Evolutionary conservation across 352 stramenopile genomes (phyloP).

Genomic region (Phytopythium aichiense): DNA sequence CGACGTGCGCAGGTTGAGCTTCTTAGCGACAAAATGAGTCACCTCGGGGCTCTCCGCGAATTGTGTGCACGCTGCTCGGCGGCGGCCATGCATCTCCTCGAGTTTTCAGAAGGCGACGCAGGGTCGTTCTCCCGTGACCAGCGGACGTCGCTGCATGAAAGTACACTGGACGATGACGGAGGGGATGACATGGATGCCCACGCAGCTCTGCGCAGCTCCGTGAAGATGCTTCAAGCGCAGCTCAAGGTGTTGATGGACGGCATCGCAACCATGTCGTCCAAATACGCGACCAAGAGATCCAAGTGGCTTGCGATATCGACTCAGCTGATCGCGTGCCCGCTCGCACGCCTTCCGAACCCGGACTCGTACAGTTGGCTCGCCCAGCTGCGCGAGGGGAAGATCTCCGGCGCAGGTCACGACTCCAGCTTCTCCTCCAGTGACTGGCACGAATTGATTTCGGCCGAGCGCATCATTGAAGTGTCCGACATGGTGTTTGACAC

Average conservation of each 20-base stretch:
- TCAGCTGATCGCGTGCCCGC: conserved; percentile 56
- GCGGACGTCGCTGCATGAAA: not conserved
- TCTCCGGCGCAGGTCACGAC: conserved; percentile 66
- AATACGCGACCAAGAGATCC: conserved; percentile 14
- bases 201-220: not conserved
- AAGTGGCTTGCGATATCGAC: conserved; percentile 71
- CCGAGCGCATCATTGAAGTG: conserved; percentile 27
- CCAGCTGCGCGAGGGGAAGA: conserved; percentile 74
- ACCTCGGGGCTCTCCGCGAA: conserved; percentile 55
- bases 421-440: conserved; percentile 19
- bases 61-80: conserved; percentile 28
- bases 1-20: conserved; percentile 23
- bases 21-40: conserved; percentile 56
- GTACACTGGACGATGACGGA: conserved; percentile 13
- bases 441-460: conserved; percentile 20
- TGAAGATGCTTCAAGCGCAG: not conserved
- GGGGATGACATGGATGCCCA: conserved; percentile 20
- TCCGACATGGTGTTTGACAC: conserved; percentile 42
- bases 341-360: conserved; percentile 37
- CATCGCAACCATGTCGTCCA: conserved; percentile 4
- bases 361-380: conserved; percentile 74
- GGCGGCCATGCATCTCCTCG: conserved; percentile 32
- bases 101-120: not conserved
- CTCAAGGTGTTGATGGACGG: conserved; percentile 1
- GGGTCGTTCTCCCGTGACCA: not conserved